These are phyloP conservation scores for Piromyces finnis DNA, from an alignment of 192 early-diverging fungal genomes.

Conservation along the genomic window DNA sequence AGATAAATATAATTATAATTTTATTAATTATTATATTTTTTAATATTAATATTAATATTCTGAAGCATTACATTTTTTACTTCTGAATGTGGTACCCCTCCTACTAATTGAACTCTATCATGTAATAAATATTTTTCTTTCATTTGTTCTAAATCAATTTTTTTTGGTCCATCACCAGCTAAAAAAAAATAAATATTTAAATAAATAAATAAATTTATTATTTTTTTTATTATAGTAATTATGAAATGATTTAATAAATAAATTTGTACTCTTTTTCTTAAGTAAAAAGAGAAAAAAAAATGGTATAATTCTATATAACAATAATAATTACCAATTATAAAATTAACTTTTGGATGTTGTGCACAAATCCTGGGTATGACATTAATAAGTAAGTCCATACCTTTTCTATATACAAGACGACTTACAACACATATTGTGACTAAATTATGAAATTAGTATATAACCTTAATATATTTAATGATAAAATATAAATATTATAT, in stretches of 20 bases:
- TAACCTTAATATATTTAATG: background rate
- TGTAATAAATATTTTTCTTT: constrained; percentile 80
- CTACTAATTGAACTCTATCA: constrained; percentile 77
- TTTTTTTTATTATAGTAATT: no score
- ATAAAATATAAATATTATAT: no score
- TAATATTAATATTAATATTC: background rate
- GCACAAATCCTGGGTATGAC: constrained; percentile 84
- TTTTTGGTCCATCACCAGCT: constrained; percentile 87
- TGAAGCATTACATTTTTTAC: constrained; percentile 46
- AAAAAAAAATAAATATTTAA: background rate
- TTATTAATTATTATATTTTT: background rate
- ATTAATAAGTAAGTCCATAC: constrained; percentile 76
- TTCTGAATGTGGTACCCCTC: constrained; percentile 60
- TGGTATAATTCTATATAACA: background rate
- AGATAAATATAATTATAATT: no score
- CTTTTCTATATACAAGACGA: constrained; percentile 86
- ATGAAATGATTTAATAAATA: no score
- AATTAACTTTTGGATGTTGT: constrained; percentile 57
- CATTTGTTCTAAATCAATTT: constrained; percentile 96
- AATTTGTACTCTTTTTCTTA: no score
- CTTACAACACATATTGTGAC: constrained; percentile 88
- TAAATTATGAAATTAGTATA: constrained; percentile 4
- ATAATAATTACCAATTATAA: constrained; percentile 60
- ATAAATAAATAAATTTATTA: background rate
- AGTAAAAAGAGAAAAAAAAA: no score